These are phyloP conservation scores for Morella rubra DNA, from an alignment of 306 rosid genomes.

Conservation along the genomic window DNA sequence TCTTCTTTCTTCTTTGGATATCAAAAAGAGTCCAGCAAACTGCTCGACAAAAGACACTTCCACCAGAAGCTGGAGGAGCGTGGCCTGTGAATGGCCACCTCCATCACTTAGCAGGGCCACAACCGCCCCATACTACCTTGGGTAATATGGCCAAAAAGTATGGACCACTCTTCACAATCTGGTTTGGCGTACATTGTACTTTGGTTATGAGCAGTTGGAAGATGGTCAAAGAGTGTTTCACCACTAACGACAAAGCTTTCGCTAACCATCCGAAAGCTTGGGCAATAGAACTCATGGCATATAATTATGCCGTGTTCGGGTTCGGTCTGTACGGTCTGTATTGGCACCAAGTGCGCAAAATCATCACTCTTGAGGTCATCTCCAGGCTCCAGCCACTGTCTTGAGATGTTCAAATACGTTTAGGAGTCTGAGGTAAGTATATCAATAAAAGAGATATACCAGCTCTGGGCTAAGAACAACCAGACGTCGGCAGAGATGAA, in stretches of 20 bases:
- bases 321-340: slow-evolving; percentile 31
- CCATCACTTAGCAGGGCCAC: too few species aligned
- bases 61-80: too few species aligned
- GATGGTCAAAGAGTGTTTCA: slow-evolving; percentile 34
- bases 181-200: slow-evolving; percentile 22
- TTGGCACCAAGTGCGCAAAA: slow-evolving; percentile 43
- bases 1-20: slow-evolving; percentile 21
- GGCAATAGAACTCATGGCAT: slow-evolving; percentile 31
- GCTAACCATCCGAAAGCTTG: slow-evolving; percentile 29
- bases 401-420: slow-evolving; percentile 22
- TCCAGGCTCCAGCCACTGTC: slow-evolving; percentile 15
- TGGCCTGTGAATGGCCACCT: too few species aligned
- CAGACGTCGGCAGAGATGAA: slow-evolving; percentile 24
- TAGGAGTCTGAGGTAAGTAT: slow-evolving; percentile 19
- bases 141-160: too few species aligned
- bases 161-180: too few species aligned
- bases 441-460: slow-evolving; percentile 20
- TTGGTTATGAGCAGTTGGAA: slow-evolving; percentile 26
- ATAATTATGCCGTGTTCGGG: slow-evolving; percentile 30
- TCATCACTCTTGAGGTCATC: slow-evolving; percentile 27
- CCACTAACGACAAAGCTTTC: slow-evolving; percentile 15
- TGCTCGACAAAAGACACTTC: neutral
- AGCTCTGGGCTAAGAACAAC: neutral
- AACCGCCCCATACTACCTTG: too few species aligned
- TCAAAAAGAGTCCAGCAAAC: neutral